A percentile compares a stretch with the other conserved stretches of the same genome.
These are phyloP conservation scores for Angomonas desouzai DNA, from an alignment of 208 protist species.

Conservation along the genomic window DNA sequence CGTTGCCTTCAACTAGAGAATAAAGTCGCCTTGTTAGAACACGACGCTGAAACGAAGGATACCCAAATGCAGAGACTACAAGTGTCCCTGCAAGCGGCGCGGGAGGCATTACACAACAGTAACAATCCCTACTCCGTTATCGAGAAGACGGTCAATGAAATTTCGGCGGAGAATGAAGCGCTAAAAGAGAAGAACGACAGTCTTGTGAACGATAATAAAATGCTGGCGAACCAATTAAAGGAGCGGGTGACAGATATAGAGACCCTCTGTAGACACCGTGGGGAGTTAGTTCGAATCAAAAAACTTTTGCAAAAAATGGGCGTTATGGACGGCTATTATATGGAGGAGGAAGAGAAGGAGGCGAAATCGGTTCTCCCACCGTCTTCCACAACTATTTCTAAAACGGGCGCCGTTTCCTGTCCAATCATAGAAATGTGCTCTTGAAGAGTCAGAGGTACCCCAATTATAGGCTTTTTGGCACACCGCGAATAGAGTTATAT, in stretches of 20 bases:
- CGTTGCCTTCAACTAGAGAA: conserved; percentile 88
- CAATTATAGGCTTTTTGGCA: too few species aligned
- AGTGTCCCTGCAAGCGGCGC: conserved; percentile 60
- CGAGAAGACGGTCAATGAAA: conserved; percentile 62
- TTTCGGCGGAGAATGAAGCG: conserved; percentile 50
- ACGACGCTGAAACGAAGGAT: conserved; percentile 67
- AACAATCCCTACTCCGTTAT: conserved; percentile 83
- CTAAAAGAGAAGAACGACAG: conserved; percentile 40
- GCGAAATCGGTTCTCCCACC: background rate
- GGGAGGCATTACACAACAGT: conserved; percentile 79
- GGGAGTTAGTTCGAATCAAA: conserved; percentile 75
- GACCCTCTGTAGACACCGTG: conserved; percentile 59
- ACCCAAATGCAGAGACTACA: conserved; percentile 70
- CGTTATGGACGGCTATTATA: conserved; percentile 39
- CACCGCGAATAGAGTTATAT: too few species aligned
- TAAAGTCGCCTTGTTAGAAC: conserved; percentile 44
- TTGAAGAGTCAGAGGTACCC: background rate
- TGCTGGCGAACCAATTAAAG: conserved; percentile 42
- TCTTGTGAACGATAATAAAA: conserved; percentile 49
- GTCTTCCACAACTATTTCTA: background rate
- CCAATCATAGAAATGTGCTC: background rate
- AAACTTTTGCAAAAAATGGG: conserved; percentile 62
- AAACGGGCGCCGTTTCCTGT: background rate
- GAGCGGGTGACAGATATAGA: conserved; percentile 53
- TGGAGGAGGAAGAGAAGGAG: conserved; percentile 12